Evolutionary conservation across 371 early-diverging fungal genomes (phyloP).

Genomic region (Capillidium heterosporum): DNA sequence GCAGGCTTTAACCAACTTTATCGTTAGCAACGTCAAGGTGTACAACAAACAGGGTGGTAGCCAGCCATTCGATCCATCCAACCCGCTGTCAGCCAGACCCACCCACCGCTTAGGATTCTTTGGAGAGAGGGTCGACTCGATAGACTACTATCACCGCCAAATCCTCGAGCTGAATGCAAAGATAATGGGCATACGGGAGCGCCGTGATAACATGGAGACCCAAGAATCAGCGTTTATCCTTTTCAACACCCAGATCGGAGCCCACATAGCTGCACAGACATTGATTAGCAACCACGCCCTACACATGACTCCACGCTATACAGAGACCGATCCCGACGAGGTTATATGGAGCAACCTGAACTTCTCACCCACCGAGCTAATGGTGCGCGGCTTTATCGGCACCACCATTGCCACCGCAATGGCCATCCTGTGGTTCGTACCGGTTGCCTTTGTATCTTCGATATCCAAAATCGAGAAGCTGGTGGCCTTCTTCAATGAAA

Average conservation of each 20-base stretch:
- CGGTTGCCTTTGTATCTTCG: slow-evolving; percentile 32
- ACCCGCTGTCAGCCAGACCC: slow-evolving; percentile 7
- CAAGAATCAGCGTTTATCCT: slow-evolving; percentile 50
- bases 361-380: slow-evolving; percentile 30
- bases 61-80: slow-evolving; percentile 1
- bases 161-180: slow-evolving; percentile 11
- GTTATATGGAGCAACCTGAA: slow-evolving; percentile 66
- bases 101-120: slow-evolving; percentile 15
- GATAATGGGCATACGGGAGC: slow-evolving; percentile 6
- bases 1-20: neutral
- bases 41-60: too few relatives aligned
- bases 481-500: slow-evolving; percentile 14
- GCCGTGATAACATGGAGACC: neutral
- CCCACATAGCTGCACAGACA: slow-evolving; percentile 64
- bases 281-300: slow-evolving; percentile 43
- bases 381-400: slow-evolving; percentile 31
- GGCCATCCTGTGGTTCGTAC: slow-evolving; percentile 52
- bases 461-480: slow-evolving; percentile 39
- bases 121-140: slow-evolving; percentile 19
- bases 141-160: slow-evolving; percentile 13
- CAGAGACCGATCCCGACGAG: slow-evolving; percentile 55
- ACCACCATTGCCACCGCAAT: slow-evolving; percentile 25
- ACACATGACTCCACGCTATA: slow-evolving; percentile 38
- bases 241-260: slow-evolving; percentile 59
- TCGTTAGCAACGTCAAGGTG: too few relatives aligned